These are phyloP conservation scores for Pelomyxa schiedti DNA, from an alignment of 78 protist species.

Conservation along the genomic window DNA sequence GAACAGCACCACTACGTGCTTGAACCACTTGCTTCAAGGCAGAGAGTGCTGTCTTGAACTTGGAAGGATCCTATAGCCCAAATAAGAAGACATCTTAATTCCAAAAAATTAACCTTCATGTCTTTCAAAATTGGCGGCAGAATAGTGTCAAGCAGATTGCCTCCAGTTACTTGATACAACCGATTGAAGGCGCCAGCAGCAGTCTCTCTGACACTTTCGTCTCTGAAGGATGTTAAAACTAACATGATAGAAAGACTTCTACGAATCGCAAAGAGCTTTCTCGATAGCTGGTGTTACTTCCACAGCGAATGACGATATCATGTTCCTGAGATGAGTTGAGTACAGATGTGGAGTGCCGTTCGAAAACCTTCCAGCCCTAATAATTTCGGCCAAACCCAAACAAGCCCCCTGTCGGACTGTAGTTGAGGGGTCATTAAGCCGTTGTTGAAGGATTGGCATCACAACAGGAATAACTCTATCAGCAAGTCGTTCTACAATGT, in stretches of 20 bases:
- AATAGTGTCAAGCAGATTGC: constrained; percentile 53
- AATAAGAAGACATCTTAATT: background rate
- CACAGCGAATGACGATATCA: constrained; percentile 9
- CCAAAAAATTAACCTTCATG: background rate
- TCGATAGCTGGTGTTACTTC: constrained; percentile 53
- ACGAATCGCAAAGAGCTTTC: constrained; percentile 67
- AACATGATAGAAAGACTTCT: too few relatives aligned
- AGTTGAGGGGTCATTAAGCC: constrained; percentile 16
- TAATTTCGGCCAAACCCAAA: constrained; percentile 73
- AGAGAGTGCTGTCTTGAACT: too few relatives aligned
- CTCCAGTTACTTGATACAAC: constrained; percentile 34
- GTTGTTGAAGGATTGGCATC: constrained; percentile 55
- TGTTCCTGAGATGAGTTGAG: too few relatives aligned
- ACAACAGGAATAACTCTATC: constrained; percentile 68
- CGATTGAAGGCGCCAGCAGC: constrained; percentile 61
- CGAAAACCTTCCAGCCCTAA: constrained; percentile 43
- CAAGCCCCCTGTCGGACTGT: constrained; percentile 68
- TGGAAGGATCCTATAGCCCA: too few relatives aligned
- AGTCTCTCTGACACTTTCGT: constrained; percentile 53
- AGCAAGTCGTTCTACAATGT: constrained; percentile 68
- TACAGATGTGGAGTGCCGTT: background rate
- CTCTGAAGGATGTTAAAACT: background rate
- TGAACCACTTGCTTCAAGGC: too few relatives aligned
- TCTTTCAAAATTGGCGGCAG: constrained; percentile 54
- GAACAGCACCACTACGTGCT: too few relatives aligned